phyloP scores from a whole-genome alignment of 1,284 basidiomycete species.

The Agroathelia rolfsii region DNA sequence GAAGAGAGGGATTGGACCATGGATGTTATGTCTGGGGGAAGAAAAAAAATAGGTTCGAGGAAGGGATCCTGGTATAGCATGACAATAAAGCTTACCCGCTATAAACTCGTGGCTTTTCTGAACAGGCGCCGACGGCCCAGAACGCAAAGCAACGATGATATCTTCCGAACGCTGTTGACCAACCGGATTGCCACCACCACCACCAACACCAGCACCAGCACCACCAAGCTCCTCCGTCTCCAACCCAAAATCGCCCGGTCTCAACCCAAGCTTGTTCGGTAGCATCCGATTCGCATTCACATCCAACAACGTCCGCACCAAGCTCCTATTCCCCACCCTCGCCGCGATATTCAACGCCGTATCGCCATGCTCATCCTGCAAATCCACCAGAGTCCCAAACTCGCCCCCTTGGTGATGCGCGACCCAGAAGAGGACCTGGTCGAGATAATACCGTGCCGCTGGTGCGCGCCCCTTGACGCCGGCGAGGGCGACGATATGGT shows the following conservation, averaged over 20 bases:
- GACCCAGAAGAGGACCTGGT: conserved; percentile 81
- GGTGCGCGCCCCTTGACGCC: conserved; percentile 83
- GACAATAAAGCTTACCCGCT: conserved; percentile 41
- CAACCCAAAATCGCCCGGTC: conserved; percentile 89
- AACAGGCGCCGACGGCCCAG: conserved; percentile 62
- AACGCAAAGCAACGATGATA: conserved; percentile 57
- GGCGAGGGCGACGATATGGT: conserved; percentile 88
- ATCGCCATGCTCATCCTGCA: conserved; percentile 95
- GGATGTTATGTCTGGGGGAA: conserved; percentile 61
- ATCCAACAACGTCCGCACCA: conserved; percentile 85
- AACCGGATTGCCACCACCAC: conserved; percentile 38
- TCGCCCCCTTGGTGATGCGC: conserved; percentile 62
- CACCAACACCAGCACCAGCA: conserved; percentile 6
- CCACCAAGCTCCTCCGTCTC: conserved; percentile 66
- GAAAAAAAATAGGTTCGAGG: conserved; percentile 9
- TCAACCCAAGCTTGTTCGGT: conserved; percentile 90
- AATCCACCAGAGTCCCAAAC: conserved; percentile 76
- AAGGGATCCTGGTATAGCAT: not conserved
- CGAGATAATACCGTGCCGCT: conserved; percentile 86
- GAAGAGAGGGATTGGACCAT: conserved; percentile 73
- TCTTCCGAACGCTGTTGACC: conserved; percentile 67
- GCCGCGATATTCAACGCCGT: conserved; percentile 95
- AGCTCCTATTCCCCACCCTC: conserved; percentile 81
- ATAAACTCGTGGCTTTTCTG: conserved; percentile 89
- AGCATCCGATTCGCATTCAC: conserved; percentile 88